Evolutionary conservation across 768 basidiomycete genomes (phyloP).

Genomic region (Kwoniella pini): DNA sequence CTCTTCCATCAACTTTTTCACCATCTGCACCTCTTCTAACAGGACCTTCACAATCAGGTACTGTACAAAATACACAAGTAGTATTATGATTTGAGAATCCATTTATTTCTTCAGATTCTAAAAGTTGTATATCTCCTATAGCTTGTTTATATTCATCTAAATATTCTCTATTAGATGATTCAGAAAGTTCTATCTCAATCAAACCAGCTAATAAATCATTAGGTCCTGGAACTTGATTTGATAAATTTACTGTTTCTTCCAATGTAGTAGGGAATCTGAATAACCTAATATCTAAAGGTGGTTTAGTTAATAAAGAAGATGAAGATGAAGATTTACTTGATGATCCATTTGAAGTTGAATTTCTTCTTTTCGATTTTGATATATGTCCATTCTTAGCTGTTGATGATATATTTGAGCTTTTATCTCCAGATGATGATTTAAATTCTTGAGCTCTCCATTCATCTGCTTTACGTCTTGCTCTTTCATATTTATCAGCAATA

Average conservation of each 20-base stretch:
- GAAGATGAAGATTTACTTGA: not conserved
- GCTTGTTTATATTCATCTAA: constrained; percentile 39
- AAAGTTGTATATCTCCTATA: constrained; percentile 34
- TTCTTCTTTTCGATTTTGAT: constrained; percentile 24
- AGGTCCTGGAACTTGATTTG: constrained; percentile 11
- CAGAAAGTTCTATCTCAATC: constrained; percentile 33
- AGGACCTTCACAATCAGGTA: constrained; percentile 53
- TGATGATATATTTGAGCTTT: not conserved
- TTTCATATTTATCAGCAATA: constrained; percentile 50
- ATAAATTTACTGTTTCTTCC: constrained; percentile 20
- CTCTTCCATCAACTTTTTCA: constrained; percentile 48
- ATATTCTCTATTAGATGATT: constrained; percentile 31
- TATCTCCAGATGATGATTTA: not conserved
- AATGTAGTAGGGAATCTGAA: constrained; percentile 45
- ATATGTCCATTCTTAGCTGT: constrained; percentile 18
- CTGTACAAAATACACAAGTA: constrained; percentile 43
- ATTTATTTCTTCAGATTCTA: constrained; percentile 11
- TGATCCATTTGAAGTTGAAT: constrained; percentile 6
- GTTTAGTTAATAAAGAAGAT: constrained; percentile 24
- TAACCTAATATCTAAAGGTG: constrained; percentile 45
- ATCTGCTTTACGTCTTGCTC: constrained; percentile 47
- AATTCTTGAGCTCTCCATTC: constrained; percentile 40
- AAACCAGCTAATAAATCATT: constrained; percentile 33
- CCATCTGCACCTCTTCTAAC: constrained; percentile 49
- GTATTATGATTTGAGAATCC: constrained; percentile 4